Base-by-base conservation (phyloP, 208 protist species). In the Crithidia mellificae region DNA sequence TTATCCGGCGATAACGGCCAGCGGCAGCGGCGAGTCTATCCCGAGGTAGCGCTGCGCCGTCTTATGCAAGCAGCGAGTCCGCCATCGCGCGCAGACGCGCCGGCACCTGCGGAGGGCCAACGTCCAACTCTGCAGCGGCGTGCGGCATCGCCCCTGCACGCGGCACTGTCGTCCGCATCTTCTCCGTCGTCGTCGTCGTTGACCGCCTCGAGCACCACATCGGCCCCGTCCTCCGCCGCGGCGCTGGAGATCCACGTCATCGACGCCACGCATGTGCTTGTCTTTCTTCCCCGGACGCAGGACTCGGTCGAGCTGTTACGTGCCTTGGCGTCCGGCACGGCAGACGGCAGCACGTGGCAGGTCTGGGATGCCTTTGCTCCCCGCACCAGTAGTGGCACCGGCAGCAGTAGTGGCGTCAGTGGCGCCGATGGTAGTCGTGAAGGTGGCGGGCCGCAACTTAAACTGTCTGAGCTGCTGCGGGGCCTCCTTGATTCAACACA, bases 221-320 rank as follows among this genome's bases (percentile, higher is more conserved):
- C n/a, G n/a, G n/a, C n/a, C n/a, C n/a, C 47, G 6, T 32, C 47
- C 6, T 24, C 5, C 7, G 4, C 39, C 12, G 8, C 39, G 19
- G 17, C 38, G 12, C 19, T 69, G 25, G 85, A 90, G 36, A 53
- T 77, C 7, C 79, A 90, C 68, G 34, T 77, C 19, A 77, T 90
- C 46, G 85, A 90, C 55, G 77, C 68, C 4, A 15, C 57, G 9
- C 77, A 90, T 63, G 27, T 90, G 51, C 73, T 90, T 41, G 76
- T 83, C 0, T 90, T 80, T 58, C 34, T 90, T 7, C 81, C 81
- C 19, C 24, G 68, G 52, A n/a, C 38, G 14, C 54, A 29, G 9
- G 65, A 38, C 1, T 54, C 54, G 1, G 62, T 24, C 4, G 32
- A 52, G 17, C 55, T 68, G 1, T 47, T 68, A 20, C 69, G 46